phyloP scores from a whole-genome alignment of 78 protist species.

The Planoprotostelium fungivorum region DNA sequence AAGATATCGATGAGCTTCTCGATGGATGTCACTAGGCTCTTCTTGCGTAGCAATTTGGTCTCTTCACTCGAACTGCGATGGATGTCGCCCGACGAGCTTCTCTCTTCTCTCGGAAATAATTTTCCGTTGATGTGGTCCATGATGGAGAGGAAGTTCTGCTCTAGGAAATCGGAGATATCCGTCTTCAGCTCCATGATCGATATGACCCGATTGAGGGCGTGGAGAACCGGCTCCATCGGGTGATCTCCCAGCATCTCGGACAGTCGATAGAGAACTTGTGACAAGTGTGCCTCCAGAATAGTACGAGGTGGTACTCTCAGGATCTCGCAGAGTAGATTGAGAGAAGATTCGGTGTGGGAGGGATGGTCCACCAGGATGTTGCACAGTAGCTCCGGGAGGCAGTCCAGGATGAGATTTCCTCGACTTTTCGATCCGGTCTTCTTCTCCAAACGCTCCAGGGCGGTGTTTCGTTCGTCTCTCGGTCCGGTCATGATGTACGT shows the following conservation, averaged over 20 bases:
- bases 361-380: background rate
- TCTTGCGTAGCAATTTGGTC: background rate
- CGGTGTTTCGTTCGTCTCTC: background rate
- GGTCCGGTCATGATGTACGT: background rate
- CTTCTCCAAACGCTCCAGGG: background rate
- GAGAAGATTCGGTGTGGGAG: background rate
- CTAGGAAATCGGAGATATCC: background rate
- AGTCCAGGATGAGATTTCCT: background rate
- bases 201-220: background rate
- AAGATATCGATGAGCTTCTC: background rate
- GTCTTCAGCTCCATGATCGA: background rate
- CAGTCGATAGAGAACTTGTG: background rate
- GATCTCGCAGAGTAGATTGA: background rate
- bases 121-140: background rate
- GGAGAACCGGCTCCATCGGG: background rate
- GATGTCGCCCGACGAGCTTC: background rate
- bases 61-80: background rate
- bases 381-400: background rate
- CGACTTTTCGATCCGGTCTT: background rate
- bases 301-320: background rate
- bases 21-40: background rate
- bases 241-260: background rate
- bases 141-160: background rate
- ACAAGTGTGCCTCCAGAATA: background rate
- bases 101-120: background rate